Base-by-base conservation (phyloP, 2,329 filamentous ascomycete genomes). In the Aaosphaeria pasadenensis region DNA sequence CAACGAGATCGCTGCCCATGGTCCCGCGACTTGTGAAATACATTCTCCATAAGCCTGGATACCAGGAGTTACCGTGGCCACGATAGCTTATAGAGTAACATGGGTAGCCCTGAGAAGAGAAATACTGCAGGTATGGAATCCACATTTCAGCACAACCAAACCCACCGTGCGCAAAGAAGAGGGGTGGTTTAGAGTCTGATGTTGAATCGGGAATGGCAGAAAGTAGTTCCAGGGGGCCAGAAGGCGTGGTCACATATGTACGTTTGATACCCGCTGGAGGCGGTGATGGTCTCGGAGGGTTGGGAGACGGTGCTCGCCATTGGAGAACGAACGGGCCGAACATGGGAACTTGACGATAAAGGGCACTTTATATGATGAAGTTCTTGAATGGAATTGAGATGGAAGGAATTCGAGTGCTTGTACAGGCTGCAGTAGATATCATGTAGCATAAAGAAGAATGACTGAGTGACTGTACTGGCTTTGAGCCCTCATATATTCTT, bases 101-200 rank as follows among this genome's bases (percentile, higher is more conserved):
- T 1, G 74, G 69, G 50, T 78, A 71, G 11, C 75, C 73, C 13
- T 54, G 54, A 5, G 63, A 52, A 3, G 76, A 67, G 46, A 82
- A 74, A 55, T 70, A 78, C 28, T 64, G 66, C 71, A 83, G 75
- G 55, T 78, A 83, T 39, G 74, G 70, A 6, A 74, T 66, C 77
- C 78, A 82, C 17, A 80, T 71, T 59, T 73, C 74, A 6, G 79
- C 80, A 46, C 70, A 71, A 38, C 78, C 79, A 69, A 81, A 80
- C 43, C 78, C 78, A 36, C 79, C 79, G 52, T 82, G 79, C 32
- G 74, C 67, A 62, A 82, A 80, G 65, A 81, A 73, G 9, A 81
- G 59, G 2, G 76, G 72, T 7, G 71, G 60, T 11, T 60, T 57
- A 29, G 28, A 42, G 40, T 11, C 7, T 7, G 40, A 30, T 29